Evolutionary conservation across 2,329 filamentous ascomycete species (phyloP).

Genomic region (Cryphonectria carpinicola): DNA sequence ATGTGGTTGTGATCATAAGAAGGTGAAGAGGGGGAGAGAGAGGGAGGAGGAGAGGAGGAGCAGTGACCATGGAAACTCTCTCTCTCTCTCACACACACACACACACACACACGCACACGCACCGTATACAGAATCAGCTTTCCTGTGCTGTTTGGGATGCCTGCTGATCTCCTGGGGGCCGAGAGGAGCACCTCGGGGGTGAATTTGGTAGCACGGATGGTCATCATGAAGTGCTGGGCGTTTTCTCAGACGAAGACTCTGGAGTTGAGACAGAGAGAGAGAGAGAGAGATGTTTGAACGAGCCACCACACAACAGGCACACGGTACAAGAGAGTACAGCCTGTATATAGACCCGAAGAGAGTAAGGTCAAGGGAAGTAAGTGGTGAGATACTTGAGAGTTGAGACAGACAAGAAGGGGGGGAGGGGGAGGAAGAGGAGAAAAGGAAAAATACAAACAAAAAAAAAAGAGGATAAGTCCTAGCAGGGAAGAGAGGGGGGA

Average conservation of each 20-base stretch:
- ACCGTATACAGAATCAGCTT: constrained; percentile 68
- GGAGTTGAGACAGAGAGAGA: not conserved
- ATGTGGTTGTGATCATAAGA: not conserved
- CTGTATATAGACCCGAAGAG: no score
- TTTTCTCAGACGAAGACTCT: not conserved
- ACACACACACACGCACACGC: constrained; percentile 30
- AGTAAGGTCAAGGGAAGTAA: not conserved
- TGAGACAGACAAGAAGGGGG: not conserved
- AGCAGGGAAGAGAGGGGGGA: not conserved
- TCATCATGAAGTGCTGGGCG: constrained; percentile 56
- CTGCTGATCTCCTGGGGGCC: constrained; percentile 72
- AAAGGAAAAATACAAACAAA: not conserved
- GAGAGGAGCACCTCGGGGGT: constrained; percentile 78
- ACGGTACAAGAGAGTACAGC: not conserved
- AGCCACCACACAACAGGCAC: not conserved
- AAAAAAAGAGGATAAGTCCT: not conserved
- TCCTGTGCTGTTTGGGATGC: constrained; percentile 69
- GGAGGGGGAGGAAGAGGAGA: not conserved
- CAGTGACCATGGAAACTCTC: not conserved
- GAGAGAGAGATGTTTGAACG: no score
- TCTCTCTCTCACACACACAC: no score
- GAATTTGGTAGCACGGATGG: constrained; percentile 70
- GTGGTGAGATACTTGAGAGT: not conserved
- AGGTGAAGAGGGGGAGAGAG: not conserved
- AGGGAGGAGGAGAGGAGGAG: not conserved